phyloP scores from a whole-genome alignment of 2,329 filamentous ascomycete genomes.

The Knufia fluminis region DNA sequence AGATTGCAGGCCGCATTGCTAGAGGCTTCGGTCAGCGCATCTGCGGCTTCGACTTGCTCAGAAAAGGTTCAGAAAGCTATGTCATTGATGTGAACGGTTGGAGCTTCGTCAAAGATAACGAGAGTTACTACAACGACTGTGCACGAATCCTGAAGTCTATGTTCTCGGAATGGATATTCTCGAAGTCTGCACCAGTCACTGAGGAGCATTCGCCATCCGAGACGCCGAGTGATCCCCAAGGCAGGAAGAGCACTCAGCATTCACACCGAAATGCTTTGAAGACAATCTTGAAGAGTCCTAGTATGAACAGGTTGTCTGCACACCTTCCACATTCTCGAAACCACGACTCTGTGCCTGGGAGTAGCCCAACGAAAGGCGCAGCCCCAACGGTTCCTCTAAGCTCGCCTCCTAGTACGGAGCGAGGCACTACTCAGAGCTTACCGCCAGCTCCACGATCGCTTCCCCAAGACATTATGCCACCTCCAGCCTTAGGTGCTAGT shows the following conservation, averaged over 20 bases:
- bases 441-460: background rate
- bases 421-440: background rate
- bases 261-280: slow-evolving; percentile 46
- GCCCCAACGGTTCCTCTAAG: slow-evolving; percentile 26
- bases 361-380: slow-evolving; percentile 38
- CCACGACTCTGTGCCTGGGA: slow-evolving; percentile 28
- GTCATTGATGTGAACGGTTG: slow-evolving; percentile 99
- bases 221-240: slow-evolving; percentile 32
- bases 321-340: slow-evolving; percentile 31
- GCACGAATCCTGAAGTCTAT: slow-evolving; percentile 77
- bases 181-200: slow-evolving; percentile 19
- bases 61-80: slow-evolving; percentile 81
- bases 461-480: slow-evolving; percentile 4
- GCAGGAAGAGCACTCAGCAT: slow-evolving; percentile 27
- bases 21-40: slow-evolving; percentile 88
- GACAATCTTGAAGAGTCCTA: slow-evolving; percentile 55
- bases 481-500: slow-evolving; percentile 11
- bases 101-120: slow-evolving; percentile 99
- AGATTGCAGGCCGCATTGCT: slow-evolving; percentile 82
- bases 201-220: slow-evolving; percentile 6
- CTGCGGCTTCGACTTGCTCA: slow-evolving; percentile 88
- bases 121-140: slow-evolving; percentile 92
- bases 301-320: slow-evolving; percentile 47
- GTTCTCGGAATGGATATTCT: slow-evolving; percentile 69
- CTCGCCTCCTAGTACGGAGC: slow-evolving; percentile 29